A percentile compares a stretch with the other conserved stretches of the same genome.
These are phyloP conservation scores for Penicillium digitatum DNA, from an alignment of 2,329 filamentous ascomycete genomes.

Conservation along the genomic window DNA sequence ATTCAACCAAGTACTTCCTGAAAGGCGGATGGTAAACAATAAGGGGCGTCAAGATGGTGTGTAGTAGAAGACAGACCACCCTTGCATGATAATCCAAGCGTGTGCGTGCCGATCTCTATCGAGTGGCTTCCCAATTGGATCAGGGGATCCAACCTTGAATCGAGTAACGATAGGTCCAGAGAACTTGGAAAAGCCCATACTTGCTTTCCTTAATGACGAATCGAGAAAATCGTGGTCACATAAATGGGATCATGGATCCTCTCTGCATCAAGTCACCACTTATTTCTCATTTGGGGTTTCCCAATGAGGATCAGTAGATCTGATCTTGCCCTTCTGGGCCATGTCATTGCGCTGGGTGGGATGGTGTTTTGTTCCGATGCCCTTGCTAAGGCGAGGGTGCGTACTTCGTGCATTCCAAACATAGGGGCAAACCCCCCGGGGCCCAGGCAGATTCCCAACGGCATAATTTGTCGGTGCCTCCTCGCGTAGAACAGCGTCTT, in stretches of 20 bases:
- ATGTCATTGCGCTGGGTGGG: not conserved
- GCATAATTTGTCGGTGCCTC: not conserved
- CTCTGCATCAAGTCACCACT: constrained; percentile 1
- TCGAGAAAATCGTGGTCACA: not conserved
- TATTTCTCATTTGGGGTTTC: not conserved
- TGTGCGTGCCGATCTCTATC: constrained; percentile 15
- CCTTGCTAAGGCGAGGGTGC: constrained; percentile 24
- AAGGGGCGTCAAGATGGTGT: constrained; percentile 3
- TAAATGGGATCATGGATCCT: not conserved
- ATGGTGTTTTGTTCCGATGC: not conserved
- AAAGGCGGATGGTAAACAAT: not conserved
- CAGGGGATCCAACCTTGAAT: constrained; percentile 5
- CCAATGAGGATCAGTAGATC: constrained; percentile 1
- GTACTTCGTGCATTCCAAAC: constrained; percentile 14
- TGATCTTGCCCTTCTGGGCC: not conserved
- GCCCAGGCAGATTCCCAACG: constrained; percentile 10
- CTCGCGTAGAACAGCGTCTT: not conserved
- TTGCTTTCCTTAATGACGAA: constrained; percentile 13
- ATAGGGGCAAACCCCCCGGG: constrained; percentile 9
- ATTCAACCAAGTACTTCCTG: constrained; percentile 4
- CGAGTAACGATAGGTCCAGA: constrained; percentile 5
- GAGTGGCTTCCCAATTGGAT: not conserved
- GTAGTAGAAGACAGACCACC: constrained; percentile 10
- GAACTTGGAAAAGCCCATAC: constrained; percentile 1
- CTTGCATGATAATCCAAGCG: constrained; percentile 17